Evolutionary conservation across 345 rosid genomes (phyloP).

Genomic region (Nasturtium officinale): DNA sequence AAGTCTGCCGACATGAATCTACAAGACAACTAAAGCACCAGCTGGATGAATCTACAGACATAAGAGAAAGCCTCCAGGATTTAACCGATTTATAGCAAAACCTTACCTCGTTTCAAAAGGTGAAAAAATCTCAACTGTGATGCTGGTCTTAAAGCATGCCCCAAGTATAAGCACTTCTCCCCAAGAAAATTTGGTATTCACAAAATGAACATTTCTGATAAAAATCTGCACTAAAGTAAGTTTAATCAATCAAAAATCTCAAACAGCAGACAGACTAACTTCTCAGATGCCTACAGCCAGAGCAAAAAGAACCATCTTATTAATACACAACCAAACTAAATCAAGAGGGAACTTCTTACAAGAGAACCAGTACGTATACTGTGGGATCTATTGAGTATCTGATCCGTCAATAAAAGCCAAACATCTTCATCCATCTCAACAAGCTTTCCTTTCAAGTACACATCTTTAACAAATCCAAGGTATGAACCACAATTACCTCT

Average conservation of each 20-base stretch:
- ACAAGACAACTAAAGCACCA: slow-evolving; percentile 63
- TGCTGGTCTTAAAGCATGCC: slow-evolving; percentile 74
- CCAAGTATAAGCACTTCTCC: slow-evolving; percentile 71
- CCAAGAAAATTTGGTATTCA: slow-evolving; percentile 73
- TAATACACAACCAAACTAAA: slow-evolving; percentile 4
- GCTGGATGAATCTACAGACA: slow-evolving; percentile 18
- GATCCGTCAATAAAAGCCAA: slow-evolving; percentile 82
- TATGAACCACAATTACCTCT: slow-evolving; percentile 61
- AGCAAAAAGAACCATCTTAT: slow-evolving; percentile 13
- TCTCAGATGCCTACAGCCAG: slow-evolving; percentile 5
- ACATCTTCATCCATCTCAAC: slow-evolving; percentile 82
- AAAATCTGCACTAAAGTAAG: slow-evolving; percentile 53
- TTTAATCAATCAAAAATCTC: slow-evolving; percentile 29
- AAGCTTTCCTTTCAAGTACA: slow-evolving; percentile 78
- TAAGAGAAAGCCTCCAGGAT: slow-evolving; percentile 5
- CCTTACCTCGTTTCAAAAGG: slow-evolving; percentile 73
- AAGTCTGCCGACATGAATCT: slow-evolving; percentile 48
- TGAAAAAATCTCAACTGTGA: slow-evolving; percentile 68
- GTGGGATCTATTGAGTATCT: slow-evolving; percentile 54
- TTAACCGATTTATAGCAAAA: slow-evolving; percentile 17
- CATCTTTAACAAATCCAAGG: slow-evolving; percentile 65
- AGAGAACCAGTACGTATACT: slow-evolving; percentile 74
- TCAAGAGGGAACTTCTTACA: slow-evolving; percentile 52
- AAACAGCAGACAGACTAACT: slow-evolving; percentile 28
- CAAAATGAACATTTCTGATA: slow-evolving; percentile 77